Evolutionary conservation across 768 basidiomycete genomes (phyloP), one percentile per base, ranked within the genome.

Genomic region (Chalciporus piperatus): DNA sequence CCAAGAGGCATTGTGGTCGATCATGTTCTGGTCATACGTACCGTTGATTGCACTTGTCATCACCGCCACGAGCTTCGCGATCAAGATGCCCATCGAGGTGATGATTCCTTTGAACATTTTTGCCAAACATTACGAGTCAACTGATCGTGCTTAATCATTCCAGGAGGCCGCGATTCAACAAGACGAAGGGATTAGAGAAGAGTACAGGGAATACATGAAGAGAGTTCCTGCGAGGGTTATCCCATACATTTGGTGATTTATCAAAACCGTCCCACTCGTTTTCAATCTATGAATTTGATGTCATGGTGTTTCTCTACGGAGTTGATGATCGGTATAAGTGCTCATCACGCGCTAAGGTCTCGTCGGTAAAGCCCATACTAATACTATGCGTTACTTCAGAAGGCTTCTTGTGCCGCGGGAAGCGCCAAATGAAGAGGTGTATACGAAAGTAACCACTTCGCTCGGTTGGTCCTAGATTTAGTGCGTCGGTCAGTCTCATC

Each of bases 71-170:
- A 57, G 49, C 6, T 58, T 63, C 20, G 54, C 50, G 3, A 33
- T 63, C 38, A 64, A 69, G 48, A 62, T 66, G 17, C 56, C 64
- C 39, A 58, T 69, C 23, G 67, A 69, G 54, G 65, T 67, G n/a
- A 37, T 11, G 16, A 22, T 37, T 14, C 4, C 16, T 16, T 37
- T 7, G 5, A 9, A 9, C n/a, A n/a, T 37, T 3, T 37, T 10
- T 33, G 1, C 6, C n/a, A 37, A 9, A 6, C 35, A 27, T 9
- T 5, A 14, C 16, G 16, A 37, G 6, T n/a, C n/a, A n/a, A 37
- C 35, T 37, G 14, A 14, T 7, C 17, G 7, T 4, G n/a, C 20
- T 23, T 14, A 22, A 22, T n/a, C n/a, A n/a, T 12, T 42, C 11
- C 25, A 68, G 67, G 67, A 68, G 47, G 53, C 45, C 10, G 13